phyloP scores from a whole-genome alignment of 495 filamentous ascomycete species.

The Penicillium cosmopolitanum region DNA sequence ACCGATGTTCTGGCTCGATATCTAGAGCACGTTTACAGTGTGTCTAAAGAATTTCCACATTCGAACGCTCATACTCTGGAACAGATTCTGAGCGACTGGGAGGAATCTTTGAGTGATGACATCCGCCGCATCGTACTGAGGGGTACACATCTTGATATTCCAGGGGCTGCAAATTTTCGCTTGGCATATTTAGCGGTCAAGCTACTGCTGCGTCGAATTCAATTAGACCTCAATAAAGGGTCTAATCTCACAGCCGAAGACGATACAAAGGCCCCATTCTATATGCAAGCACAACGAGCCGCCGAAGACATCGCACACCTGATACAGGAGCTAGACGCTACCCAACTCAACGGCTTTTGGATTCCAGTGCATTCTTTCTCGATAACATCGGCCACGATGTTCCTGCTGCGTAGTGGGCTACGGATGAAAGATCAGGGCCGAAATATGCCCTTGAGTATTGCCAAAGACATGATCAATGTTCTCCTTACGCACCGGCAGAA shows the following conservation, averaged over 20 bases:
- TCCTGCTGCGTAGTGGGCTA: constrained; percentile 32
- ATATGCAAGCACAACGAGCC: constrained; percentile 21
- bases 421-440: constrained; percentile 15
- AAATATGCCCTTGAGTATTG: constrained; percentile 20
- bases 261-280: background rate
- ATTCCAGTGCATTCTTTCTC: constrained; percentile 37
- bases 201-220: constrained; percentile 36
- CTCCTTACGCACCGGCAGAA: constrained; percentile 13
- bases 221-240: constrained; percentile 25
- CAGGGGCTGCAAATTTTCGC: constrained; percentile 43
- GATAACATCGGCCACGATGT: constrained; percentile 34
- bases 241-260: constrained; percentile 9
- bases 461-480: constrained; percentile 14
- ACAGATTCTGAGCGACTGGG: constrained; percentile 30
- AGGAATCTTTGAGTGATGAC: constrained; percentile 26
- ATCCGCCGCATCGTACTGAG: constrained; percentile 28
- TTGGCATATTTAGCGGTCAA: constrained; percentile 41
- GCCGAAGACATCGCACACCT: constrained; percentile 42
- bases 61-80: constrained; percentile 22
- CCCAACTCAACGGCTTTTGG: constrained; percentile 38
- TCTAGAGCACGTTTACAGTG: constrained; percentile 40
- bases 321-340: constrained; percentile 34
- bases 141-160: constrained; percentile 22
- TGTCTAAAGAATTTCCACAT: constrained; percentile 16
- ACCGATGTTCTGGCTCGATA: constrained; percentile 44